Base-by-base conservation (phyloP, 495 filamentous ascomycete genomes). In the Xylaria nigripes region DNA sequence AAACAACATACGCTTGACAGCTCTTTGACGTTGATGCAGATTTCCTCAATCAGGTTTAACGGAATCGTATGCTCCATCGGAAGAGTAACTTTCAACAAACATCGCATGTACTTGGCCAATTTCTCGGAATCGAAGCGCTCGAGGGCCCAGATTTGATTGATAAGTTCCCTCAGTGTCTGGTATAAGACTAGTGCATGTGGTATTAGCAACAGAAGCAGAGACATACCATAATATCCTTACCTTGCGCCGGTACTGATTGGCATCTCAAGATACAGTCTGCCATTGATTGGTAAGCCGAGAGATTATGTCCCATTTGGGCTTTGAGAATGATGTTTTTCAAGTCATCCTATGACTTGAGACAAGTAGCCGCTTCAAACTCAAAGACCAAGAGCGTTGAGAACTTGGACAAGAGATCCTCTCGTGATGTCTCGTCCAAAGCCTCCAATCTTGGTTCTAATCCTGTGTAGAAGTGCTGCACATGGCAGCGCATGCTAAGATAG, bases 301-400 rank as follows among this genome's bases (percentile, higher is more conserved):
- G 62, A 48, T 61, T 71, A 15, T 61, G 61, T 44, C 70, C 76
- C 2, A 54, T 44, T 15, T 64, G 64, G 2, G 75, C 71, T 58
- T 76, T 80, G 41, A 84, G 71, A 27, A 91, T 75, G 10, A 88
- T 76, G 5, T 69, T 65, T 27, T 75, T 72, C n/a, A 91, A 66
- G 47, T 73, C 74, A 54, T 85, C 79, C 86, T 86, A 92, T 16
- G 78, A 69, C 56, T 82, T 78, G 5, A 95, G 70, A 16, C 73
- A 71, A 21, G 82, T 70, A 10, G 82, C 78, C n/a, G 81, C 85
- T 70, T 93, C 89, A 57, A 93, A 85, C 56, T 90, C 83, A 60
- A 87, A 86, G 1, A 81, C 77, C 5, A 89, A 65, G 10, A 92
- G 69, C 19, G 76, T 75, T 30, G 78, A 73, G 50, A 88, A 75